Base-by-base conservation (phyloP, 176 grass and related monocot species). In the Puccinellia tenuiflora region DNA sequence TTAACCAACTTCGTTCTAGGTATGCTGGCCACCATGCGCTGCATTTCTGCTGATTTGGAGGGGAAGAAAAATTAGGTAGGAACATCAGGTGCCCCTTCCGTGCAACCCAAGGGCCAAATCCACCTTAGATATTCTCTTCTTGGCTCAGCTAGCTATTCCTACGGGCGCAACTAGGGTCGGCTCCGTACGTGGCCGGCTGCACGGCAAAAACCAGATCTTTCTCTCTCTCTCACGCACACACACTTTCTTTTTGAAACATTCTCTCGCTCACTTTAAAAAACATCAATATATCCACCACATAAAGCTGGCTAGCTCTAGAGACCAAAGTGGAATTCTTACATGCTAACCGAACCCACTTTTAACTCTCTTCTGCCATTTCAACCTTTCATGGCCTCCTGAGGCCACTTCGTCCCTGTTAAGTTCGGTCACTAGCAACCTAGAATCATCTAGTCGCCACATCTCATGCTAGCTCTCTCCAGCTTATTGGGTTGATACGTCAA, bases 1-100 rank as follows among this genome's bases (percentile, higher is more conserved):
- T 86, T 86, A 73, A 80, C 84, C 31, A 86, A 80, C 76, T 73
- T 80, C 39, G 30, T 86, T 73, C 54, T 80, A 80, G 84, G 76
- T 85, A 79, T 85, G 83, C 83, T 67, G 83, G 83, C 83, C 75
- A 85, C 29, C 34, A 78, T 31, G 39, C 57, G 26, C 10, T 55
- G 31, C 63, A 67, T 33, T 20, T 33, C 5, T 65, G 40, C 40
- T 17, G 39, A 47, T 73, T 35, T 66, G 46, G 24, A 28, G 28
- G 26, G 45, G 42, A 6, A 20, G 72, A 62, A 38, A 37, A 75
- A 86, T 79, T 86, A 79, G 84, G 76, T 86, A 79, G 6, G 57
- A 12, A 71, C 52, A 76, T 68, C 63, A 43, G 40, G 9, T 17
- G 28, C 35, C 45, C 54, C 68, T 67, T 86, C 54, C 84, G 59